Evolutionary conservation across 306 rosid genomes (phyloP).

Genomic region (Cucumis cinereus): DNA sequence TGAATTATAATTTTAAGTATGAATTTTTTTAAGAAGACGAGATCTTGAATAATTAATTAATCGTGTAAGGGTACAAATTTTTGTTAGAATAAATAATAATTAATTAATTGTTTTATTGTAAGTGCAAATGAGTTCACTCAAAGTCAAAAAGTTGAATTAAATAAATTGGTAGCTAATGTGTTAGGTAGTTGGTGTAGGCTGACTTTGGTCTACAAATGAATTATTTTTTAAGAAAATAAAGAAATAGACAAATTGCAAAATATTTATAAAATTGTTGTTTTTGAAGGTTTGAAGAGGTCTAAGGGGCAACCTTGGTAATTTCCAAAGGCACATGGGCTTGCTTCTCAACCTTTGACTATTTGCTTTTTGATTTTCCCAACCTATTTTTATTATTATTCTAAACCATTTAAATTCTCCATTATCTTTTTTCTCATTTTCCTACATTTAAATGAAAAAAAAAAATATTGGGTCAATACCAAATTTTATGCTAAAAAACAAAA

Average conservation of each 20-base stretch:
- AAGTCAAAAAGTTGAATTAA: background rate
- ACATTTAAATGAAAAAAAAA: background rate
- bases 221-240: background rate
- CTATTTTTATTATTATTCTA: background rate
- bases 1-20: no score
- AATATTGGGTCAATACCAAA: background rate
- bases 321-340: constrained; percentile 6
- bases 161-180: background rate
- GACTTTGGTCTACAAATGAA: background rate
- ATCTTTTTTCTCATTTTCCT: background rate
- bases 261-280: background rate
- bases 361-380: background rate
- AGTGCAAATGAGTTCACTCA: background rate
- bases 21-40: no score
- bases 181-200: background rate
- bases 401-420: background rate
- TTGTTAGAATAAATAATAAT: background rate
- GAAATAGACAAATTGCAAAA: background rate
- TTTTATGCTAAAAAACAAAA: background rate
- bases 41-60: background rate
- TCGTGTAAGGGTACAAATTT: background rate
- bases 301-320: background rate
- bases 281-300: background rate
- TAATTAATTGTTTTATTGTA: background rate
- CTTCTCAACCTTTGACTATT: background rate